phyloP scores from a whole-genome alignment of 192 early-diverging fungal species.

The Podila clonocystis region DNA sequence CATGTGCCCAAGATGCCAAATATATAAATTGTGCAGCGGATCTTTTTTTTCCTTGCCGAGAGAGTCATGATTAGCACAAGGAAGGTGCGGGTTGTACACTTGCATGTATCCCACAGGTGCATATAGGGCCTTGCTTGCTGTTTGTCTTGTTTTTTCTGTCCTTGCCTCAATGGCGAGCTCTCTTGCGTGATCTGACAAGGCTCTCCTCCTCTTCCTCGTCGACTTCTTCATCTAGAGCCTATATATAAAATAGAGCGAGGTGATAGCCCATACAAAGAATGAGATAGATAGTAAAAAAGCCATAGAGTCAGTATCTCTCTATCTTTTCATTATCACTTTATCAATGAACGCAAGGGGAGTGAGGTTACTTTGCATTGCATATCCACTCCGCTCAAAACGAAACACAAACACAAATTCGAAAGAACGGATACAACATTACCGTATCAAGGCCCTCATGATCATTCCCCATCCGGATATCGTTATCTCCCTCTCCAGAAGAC shows the following conservation, averaged over 20 bases:
- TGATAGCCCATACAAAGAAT: background rate
- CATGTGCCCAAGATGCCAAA: too few relatives aligned
- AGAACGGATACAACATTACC: constrained; percentile 8
- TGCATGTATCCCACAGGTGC: background rate
- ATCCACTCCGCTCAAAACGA: too few relatives aligned
- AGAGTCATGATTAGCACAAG: too few relatives aligned
- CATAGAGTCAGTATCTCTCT: background rate
- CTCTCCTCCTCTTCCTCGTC: constrained; percentile 28
- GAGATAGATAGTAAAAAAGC: background rate
- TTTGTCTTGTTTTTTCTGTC: background rate
- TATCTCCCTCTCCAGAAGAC: background rate
- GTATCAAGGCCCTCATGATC: constrained; percentile 10
- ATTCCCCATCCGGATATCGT: constrained; percentile 12
- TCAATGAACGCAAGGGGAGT: background rate
- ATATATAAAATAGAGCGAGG: background rate
- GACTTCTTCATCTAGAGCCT: constrained; percentile 11
- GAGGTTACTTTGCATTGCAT: too few relatives aligned
- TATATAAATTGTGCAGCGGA: background rate
- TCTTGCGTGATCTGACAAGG: constrained; percentile 29
- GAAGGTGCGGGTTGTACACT: too few relatives aligned
- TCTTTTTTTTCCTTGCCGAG: background rate
- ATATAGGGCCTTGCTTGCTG: background rate
- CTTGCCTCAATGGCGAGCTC: constrained; percentile 12
- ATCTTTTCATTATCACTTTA: background rate
- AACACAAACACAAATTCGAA: too few relatives aligned